A percentile compares a stretch with the other conserved stretches of the same genome.
These are phyloP conservation scores for Sanghuangporus weigelae DNA, from an alignment of 1,284 basidiomycete species.

Conservation along the genomic window DNA sequence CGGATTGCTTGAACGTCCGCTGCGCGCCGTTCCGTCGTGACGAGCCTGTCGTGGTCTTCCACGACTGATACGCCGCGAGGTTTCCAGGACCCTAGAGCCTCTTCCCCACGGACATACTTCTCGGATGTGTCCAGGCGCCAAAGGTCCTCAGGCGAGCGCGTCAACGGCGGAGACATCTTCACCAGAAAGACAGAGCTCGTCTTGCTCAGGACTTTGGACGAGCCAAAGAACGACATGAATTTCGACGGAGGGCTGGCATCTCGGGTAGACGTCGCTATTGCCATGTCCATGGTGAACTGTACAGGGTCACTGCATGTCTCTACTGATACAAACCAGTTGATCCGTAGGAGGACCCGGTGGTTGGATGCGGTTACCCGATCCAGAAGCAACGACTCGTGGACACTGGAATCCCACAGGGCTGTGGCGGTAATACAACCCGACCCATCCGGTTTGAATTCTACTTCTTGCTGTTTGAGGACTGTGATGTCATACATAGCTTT, in stretches of 20 bases:
- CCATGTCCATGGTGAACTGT: conserved; percentile 83
- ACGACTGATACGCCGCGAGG: conserved; percentile 85
- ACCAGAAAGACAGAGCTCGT: conserved; percentile 80
- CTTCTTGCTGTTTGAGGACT: conserved; percentile 63
- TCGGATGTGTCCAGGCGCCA: conserved; percentile 94
- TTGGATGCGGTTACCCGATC: conserved; percentile 79
- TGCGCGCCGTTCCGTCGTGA: conserved; percentile 64
- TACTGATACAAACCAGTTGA: conserved; percentile 78
- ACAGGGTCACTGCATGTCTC: conserved; percentile 81
- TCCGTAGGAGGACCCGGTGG: conserved; percentile 76
- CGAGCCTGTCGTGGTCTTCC: conserved; percentile 73
- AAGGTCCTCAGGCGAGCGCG: conserved; percentile 82
- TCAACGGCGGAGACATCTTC: conserved; percentile 78
- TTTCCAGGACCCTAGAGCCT: conserved; percentile 77
- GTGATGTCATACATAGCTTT: conserved; percentile 66
- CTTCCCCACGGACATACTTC: conserved; percentile 91
- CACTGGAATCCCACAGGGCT: conserved; percentile 89
- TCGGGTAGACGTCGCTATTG: conserved; percentile 80
- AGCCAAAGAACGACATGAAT: conserved; percentile 70
- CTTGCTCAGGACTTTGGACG: conserved; percentile 69
- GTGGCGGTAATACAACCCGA: conserved; percentile 65
- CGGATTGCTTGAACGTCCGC: conserved; percentile 89
- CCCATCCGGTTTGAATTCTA: conserved; percentile 79
- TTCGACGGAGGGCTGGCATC: conserved; percentile 83
- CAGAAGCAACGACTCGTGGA: conserved; percentile 83